Conservation (phyloP, 1,284 basidiomycete genomes). For the Ustilago shanxiensis region DNA sequence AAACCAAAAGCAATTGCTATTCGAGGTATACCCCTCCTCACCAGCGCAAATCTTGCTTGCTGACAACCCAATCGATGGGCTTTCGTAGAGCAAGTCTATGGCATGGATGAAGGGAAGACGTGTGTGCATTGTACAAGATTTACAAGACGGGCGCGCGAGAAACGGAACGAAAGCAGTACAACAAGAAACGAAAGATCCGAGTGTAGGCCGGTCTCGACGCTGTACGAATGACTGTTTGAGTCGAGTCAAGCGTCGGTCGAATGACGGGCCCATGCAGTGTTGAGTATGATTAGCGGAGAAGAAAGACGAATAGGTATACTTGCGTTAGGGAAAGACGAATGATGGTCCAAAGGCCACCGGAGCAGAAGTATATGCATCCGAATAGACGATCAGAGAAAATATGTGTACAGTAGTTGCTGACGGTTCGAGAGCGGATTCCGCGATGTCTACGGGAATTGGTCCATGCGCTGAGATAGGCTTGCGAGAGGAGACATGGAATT, state of each 20-base stretch:
- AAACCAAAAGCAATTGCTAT: conserved; percentile 1
- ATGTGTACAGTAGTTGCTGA: conserved; percentile 7
- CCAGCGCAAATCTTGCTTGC: neutral
- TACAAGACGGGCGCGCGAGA: conserved; percentile 8
- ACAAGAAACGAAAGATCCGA: neutral
- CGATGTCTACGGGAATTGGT: neutral
- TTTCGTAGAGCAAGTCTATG: neutral
- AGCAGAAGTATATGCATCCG: neutral
- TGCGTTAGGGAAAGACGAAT: neutral
- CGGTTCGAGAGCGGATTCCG: conserved; percentile 5
- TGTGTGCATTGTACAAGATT: conserved; percentile 31
- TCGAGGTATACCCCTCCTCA: conserved; percentile 12
- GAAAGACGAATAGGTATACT: conserved; percentile 1
- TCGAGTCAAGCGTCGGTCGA: conserved; percentile 12
- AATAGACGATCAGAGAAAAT: neutral
- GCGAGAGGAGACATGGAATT: neutral
- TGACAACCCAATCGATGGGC: neutral
- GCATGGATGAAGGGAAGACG: neutral
- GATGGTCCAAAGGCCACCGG: neutral
- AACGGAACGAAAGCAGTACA: conserved; percentile 3
- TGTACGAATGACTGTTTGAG: conserved; percentile 13
- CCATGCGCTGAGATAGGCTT: neutral
- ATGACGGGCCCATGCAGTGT: conserved; percentile 1
- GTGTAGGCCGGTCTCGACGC: conserved; percentile 11
- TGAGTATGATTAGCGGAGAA: conserved; percentile 5